phyloP scores from a whole-genome alignment of 108 stramenopile genomes.

The Tribonema minus region DNA sequence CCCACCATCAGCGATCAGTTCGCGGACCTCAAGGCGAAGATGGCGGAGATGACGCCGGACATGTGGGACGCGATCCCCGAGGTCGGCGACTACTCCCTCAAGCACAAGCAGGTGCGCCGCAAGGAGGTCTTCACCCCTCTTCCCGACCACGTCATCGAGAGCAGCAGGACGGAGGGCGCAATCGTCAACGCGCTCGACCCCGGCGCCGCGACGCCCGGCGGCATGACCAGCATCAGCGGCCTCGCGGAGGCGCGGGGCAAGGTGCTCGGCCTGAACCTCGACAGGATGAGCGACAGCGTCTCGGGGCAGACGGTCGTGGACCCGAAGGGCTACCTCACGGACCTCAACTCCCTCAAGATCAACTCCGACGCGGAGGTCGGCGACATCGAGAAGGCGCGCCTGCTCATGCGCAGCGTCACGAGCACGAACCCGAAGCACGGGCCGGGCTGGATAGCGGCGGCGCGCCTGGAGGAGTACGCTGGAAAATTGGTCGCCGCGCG shows the following conservation, averaged over 20 bases:
- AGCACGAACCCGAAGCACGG: conserved; percentile 96
- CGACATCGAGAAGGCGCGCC: conserved; percentile 89
- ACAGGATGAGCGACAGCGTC: conserved; percentile 82
- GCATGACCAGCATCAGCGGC: conserved; percentile 5
- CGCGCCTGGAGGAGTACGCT: conserved; percentile 92
- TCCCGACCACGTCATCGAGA: conserved; percentile 71
- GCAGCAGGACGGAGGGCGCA: conserved; percentile 4
- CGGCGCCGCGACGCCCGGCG: conserved; percentile 10
- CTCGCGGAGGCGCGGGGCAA: conserved; percentile 68
- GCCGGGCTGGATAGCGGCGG: conserved; percentile 96
- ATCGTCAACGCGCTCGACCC: not conserved
- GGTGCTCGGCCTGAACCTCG: conserved; percentile 80
- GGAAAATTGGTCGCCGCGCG: conserved; percentile 79
- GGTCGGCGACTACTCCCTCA: conserved; percentile 79
- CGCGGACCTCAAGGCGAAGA: conserved; percentile 82
- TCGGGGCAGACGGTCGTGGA: conserved; percentile 84
- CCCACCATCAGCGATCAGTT: conserved; percentile 83
- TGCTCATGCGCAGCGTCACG: conserved; percentile 82
- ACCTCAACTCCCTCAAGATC: conserved; percentile 67
- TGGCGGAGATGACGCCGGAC: conserved; percentile 75
- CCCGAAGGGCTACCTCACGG: conserved; percentile 88
- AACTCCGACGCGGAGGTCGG: conserved; percentile 74
- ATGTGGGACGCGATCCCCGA: conserved; percentile 97
- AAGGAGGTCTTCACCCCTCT: conserved; percentile 84
- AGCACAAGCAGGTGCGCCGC: conserved; percentile 75